phyloP scores from a whole-genome alignment of 208 protist species.

The Cochliopodium minus region DNA sequence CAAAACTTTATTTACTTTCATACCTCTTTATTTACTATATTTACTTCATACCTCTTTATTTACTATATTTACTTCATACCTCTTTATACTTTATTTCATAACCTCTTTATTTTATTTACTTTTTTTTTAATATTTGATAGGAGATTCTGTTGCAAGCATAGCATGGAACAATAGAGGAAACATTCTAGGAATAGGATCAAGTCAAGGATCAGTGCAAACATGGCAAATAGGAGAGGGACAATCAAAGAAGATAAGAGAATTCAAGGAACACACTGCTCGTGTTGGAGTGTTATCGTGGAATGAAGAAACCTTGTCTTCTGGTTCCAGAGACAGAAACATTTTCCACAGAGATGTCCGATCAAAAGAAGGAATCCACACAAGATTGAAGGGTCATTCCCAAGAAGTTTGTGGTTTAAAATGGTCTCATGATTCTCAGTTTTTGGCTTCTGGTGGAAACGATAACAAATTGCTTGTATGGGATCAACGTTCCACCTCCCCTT shows the following conservation, averaged over 20 bases:
- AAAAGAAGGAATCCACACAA: conserved; percentile 12
- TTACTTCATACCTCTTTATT: too few species aligned
- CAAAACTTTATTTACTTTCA: too few species aligned
- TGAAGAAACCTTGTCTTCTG: conserved; percentile 56
- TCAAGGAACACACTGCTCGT: conserved; percentile 61
- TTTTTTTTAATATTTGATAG: too few species aligned
- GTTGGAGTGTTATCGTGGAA: conserved; percentile 84
- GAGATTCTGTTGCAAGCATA: conserved; percentile 42
- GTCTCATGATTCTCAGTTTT: conserved; percentile 40
- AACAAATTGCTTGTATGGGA: conserved; percentile 61
- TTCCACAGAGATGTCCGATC: conserved; percentile 78
- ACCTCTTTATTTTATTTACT: too few species aligned
- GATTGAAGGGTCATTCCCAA: conserved; percentile 36
- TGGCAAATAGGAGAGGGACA: conserved; percentile 69
- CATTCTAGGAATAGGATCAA: conserved; percentile 29
- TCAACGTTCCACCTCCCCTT: conserved; percentile 19
- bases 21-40: too few species aligned
- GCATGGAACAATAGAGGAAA: conserved; percentile 35
- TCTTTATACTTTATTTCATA: too few species aligned
- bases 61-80: too few species aligned
- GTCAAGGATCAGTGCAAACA: background rate
- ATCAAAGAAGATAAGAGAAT: conserved; percentile 43
- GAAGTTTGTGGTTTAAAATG: conserved; percentile 66
- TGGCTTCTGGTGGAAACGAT: conserved; percentile 69
- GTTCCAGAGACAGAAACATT: conserved; percentile 77